Evolutionary conservation across 1,139 yeast genomes (phyloP).

Genomic region (Kazachstania sp.): DNA sequence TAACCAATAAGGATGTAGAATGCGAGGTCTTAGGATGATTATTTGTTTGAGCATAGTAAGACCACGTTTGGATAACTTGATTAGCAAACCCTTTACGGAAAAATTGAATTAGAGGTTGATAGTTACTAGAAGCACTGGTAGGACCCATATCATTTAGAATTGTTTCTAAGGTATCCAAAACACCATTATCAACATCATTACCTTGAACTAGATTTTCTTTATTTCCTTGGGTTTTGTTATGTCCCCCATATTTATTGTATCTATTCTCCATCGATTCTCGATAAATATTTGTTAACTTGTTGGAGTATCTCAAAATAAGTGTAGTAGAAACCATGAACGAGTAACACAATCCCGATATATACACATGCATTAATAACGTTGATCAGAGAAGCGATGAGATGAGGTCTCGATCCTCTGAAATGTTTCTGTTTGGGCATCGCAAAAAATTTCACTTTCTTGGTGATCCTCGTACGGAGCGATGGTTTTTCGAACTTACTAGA

Average conservation of each 20-base stretch:
- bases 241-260: neutral
- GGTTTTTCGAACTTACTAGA: no score
- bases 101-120: slow-evolving; percentile 27
- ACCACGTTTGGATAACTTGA: slow-evolving; percentile 48
- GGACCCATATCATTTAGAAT: slow-evolving; percentile 16
- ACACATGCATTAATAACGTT: no score
- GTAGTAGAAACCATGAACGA: no score
- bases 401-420: no score
- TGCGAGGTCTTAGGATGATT: slow-evolving; percentile 46
- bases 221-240: neutral
- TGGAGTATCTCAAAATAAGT: no score
- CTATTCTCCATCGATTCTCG: neutral
- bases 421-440: no score
- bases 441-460: no score
- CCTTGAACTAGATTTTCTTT: slow-evolving; percentile 6
- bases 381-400: no score
- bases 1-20: slow-evolving; percentile 31
- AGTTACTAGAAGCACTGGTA: slow-evolving; percentile 20
- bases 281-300: neutral
- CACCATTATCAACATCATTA: slow-evolving; percentile 22
- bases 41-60: slow-evolving; percentile 55
- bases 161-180: slow-evolving; percentile 23
- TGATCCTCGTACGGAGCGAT: no score
- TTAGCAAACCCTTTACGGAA: slow-evolving; percentile 31
- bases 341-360: no score